Evolutionary conservation across 176 grass and related monocot genomes (phyloP).

Genomic region (Hordeum vulgare): DNA sequence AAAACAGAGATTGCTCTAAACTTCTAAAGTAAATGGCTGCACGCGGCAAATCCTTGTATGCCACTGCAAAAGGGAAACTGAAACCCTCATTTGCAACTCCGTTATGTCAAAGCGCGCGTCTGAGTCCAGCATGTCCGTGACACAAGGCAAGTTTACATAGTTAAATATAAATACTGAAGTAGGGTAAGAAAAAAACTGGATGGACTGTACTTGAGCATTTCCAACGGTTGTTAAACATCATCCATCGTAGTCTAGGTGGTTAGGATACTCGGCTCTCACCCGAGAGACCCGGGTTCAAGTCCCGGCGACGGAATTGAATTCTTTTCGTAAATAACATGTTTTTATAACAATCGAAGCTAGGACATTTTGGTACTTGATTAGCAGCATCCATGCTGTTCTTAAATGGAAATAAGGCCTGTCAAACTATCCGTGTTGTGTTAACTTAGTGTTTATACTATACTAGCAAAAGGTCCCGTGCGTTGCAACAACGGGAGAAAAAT

Average conservation of each 20-base stretch:
- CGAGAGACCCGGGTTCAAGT: slow-evolving; percentile 71
- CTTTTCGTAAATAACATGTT: neutral
- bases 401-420: neutral
- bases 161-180: neutral
- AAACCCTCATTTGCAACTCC: neutral
- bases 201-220: neutral
- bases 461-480: too few species aligned
- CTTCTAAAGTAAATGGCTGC: neutral
- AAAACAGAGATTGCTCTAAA: too few species aligned
- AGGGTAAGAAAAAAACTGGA: neutral
- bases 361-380: neutral
- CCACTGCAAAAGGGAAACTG: neutral
- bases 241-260: slow-evolving; percentile 87
- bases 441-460: neutral
- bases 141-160: neutral
- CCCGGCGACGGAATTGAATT: slow-evolving; percentile 53
- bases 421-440: neutral
- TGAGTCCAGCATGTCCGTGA: neutral
- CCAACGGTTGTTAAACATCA: rapidly evolving
- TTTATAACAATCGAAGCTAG: neutral
- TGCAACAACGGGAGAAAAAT: too few species aligned
- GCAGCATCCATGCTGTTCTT: neutral
- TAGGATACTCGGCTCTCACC: slow-evolving; percentile 97
- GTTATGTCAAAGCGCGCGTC: neutral
- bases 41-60: neutral